Base-by-base conservation (phyloP, 768 basidiomycete species). In the Leucosporidium creatinivorum region DNA sequence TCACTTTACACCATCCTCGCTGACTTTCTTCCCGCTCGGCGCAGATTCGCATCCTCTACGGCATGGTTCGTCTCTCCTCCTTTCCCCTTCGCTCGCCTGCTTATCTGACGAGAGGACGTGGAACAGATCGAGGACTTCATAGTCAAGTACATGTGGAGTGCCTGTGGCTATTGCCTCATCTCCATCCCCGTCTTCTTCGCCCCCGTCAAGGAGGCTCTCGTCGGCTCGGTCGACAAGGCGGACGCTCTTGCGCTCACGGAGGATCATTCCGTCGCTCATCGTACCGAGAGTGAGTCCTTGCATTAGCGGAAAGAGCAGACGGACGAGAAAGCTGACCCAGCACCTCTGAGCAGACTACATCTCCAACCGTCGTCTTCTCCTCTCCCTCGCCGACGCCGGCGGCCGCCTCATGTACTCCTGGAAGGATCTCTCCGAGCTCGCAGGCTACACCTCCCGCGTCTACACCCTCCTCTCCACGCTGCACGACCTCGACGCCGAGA, bases 351-450 rank as follows among this genome's bases (percentile, higher is more conserved):
- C 84, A 87, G 86, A 87, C 10, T 98, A 98, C 77, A 92, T 98
- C 59, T 93, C 93, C 33, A 94, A 93, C 68, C 85, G 94, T 23
- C 84, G 94, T 17, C 83, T 97, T 0, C 82, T 98, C 3, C 83
- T 97, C 39, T 93, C 93, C 2, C 84, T 98, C n/a, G 93, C 94
- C 2, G 94, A 98, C 74, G 94, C 93, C 0, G 94, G 94, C 21
- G 92, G 93, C 0, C 83, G 94, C 44, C 80, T 97, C 56, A 97
- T 98, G 93, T 93, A 92, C 76, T 91, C 91, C 0, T 92, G 93
- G 77, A 98, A 96, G 76, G 94, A 97, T 74, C 80, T 97, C 9
- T 85, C 96, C 28, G 91, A 94, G 77, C 84, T 97, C n/a, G 91
- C 92, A 7, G 94, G 94, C 15, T 85, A 93, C 65, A 96, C 94